phyloP scores from a whole-genome alignment of 2,329 filamentous ascomycete species.

The Fusarium robinianum region DNA sequence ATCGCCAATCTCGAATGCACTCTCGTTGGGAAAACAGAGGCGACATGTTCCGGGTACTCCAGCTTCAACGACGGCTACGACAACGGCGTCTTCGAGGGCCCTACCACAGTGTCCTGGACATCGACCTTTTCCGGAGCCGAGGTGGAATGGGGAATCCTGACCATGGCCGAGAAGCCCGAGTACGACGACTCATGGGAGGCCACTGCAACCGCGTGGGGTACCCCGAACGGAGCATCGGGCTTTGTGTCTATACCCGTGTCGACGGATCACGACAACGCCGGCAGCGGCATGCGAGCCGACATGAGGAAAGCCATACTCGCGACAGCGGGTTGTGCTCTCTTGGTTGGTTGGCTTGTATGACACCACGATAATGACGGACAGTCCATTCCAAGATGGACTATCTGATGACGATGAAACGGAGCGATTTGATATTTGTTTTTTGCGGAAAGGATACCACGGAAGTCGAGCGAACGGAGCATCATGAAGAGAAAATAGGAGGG shows the following conservation, averaged over 20 bases:
- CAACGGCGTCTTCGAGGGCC: constrained; percentile 47
- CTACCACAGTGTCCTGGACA: constrained; percentile 51
- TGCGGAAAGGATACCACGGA: background rate
- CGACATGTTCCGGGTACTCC: constrained; percentile 55
- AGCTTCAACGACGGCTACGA: constrained; percentile 48
- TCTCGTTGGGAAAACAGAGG: constrained; percentile 48
- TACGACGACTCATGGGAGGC: constrained; percentile 35
- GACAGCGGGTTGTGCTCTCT: constrained; percentile 5
- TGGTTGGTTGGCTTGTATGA: constrained; percentile 12
- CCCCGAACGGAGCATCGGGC: constrained; percentile 21
- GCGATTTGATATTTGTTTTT: background rate
- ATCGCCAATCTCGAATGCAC: constrained; percentile 51
- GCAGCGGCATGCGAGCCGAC: background rate
- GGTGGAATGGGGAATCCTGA: constrained; percentile 52
- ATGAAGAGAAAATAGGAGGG: background rate
- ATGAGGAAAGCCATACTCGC: constrained; percentile 4
- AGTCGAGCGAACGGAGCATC: background rate
- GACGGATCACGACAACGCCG: constrained; percentile 16
- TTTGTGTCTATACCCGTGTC: constrained; percentile 23
- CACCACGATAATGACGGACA: background rate
- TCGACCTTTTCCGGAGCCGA: constrained; percentile 48
- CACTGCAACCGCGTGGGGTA: constrained; percentile 26
- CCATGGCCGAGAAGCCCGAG: constrained; percentile 46
- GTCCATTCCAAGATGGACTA: background rate
- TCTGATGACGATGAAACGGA: constrained; percentile 3